phyloP scores from a whole-genome alignment of 2,329 filamentous ascomycete species.

The Pestalotiopsis sp. region DNA sequence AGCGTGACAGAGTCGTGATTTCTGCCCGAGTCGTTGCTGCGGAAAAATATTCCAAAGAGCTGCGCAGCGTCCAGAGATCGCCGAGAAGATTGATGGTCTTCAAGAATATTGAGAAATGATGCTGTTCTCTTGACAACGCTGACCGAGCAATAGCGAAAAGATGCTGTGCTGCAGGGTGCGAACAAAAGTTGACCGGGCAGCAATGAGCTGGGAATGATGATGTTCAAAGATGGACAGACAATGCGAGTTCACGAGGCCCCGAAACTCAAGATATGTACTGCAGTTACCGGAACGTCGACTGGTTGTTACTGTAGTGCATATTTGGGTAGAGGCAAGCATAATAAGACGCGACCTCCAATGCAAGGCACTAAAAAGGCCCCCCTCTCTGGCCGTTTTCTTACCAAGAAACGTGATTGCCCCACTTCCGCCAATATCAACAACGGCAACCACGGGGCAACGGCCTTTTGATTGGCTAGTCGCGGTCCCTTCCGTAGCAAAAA shows the following conservation, averaged over 20 bases:
- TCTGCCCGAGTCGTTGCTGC: background rate
- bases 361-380: slow-evolving; percentile 12
- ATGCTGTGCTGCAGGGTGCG: background rate
- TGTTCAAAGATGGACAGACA: background rate
- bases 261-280: slow-evolving; percentile 21
- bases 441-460: slow-evolving; percentile 60
- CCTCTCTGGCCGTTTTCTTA: slow-evolving; percentile 16
- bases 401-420: slow-evolving; percentile 26
- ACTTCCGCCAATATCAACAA: slow-evolving; percentile 46
- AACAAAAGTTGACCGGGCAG: background rate
- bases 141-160: background rate
- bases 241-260: background rate
- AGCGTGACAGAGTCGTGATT: background rate
- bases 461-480: slow-evolving; percentile 8
- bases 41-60: too few species aligned
- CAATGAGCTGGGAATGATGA: background rate
- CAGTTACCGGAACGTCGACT: too few species aligned
- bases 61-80: too few species aligned
- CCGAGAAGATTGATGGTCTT: background rate
- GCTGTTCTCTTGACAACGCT: background rate
- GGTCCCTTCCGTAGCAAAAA: background rate
- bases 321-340: too few species aligned
- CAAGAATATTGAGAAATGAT: background rate
- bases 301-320: too few species aligned
- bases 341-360: too few species aligned